phyloP scores from a whole-genome alignment of 148 eudicot species.

The Nepenthes mirabilis region DNA sequence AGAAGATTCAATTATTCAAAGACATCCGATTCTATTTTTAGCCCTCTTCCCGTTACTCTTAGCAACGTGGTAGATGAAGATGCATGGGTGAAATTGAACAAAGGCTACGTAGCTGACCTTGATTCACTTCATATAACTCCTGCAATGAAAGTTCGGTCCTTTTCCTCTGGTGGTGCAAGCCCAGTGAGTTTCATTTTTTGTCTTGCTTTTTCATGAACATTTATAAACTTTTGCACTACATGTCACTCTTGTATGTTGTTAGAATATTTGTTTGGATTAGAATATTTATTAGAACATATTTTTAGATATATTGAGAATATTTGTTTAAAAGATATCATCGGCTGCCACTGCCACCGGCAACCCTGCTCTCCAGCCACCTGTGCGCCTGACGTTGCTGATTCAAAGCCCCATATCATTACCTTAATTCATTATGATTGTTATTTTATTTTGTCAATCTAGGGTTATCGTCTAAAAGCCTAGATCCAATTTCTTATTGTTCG shows the following conservation, averaged over 20 bases:
- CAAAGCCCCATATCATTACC: too few species aligned
- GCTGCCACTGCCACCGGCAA: too few species aligned
- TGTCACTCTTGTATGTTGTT: too few species aligned
- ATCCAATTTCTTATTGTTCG: too few species aligned
- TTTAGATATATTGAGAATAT: too few species aligned
- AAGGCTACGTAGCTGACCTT: constrained; percentile 82
- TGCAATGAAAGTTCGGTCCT: constrained; percentile 61
- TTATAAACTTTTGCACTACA: too few species aligned
- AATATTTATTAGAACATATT: not conserved
- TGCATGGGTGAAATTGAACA: constrained; percentile 81
- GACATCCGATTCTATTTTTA: constrained; percentile 29
- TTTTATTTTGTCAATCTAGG: too few species aligned
- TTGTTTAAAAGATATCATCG: not conserved
- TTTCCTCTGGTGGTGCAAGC: constrained; percentile 39
- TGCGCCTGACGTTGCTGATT: too few species aligned
- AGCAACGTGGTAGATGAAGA: constrained; percentile 78
- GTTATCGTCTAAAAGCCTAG: too few species aligned
- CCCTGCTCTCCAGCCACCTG: too few species aligned
- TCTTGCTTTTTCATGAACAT: not conserved
- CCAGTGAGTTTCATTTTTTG: constrained; percentile 30
- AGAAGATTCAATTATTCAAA: constrained; percentile 43
- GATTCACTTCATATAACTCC: constrained; percentile 84
- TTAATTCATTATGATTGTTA: too few species aligned
- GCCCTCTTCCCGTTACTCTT: constrained; percentile 72
- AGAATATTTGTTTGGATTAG: not conserved